A percentile compares a stretch with the other conserved stretches of the same genome.
These are phyloP conservation scores for Ilex paraguariensis DNA, from an alignment of 305 asterid genomes.

Conservation along the genomic window DNA sequence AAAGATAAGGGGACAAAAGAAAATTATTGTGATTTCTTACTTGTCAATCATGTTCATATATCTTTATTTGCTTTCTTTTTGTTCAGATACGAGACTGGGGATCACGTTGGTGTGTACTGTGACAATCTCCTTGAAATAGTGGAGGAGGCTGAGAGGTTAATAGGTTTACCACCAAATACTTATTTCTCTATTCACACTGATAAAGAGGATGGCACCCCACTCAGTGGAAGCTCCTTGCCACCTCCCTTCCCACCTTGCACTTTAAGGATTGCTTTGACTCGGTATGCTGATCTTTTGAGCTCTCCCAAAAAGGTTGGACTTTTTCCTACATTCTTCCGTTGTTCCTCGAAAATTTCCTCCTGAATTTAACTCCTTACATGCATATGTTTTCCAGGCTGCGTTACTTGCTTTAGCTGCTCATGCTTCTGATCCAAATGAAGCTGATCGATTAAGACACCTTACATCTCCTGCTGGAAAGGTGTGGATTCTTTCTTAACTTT, in stretches of 20 bases:
- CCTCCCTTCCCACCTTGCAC: slow-evolving; percentile 95
- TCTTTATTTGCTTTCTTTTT: slow-evolving; percentile 13
- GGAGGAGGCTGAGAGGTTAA: slow-evolving; percentile 85
- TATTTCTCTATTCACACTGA: slow-evolving; percentile 78
- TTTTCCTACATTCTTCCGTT: neutral
- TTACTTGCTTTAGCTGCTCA: slow-evolving; percentile 72
- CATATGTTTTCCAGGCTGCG: slow-evolving; percentile 51
- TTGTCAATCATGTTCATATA: slow-evolving; percentile 7
- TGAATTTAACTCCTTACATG: neutral
- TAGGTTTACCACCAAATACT: slow-evolving; percentile 62
- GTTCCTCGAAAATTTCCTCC: neutral
- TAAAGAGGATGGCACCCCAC: slow-evolving; percentile 74
- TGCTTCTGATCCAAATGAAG: slow-evolving; percentile 79
- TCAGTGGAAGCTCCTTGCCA: slow-evolving; percentile 60
- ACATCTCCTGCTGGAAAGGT: slow-evolving; percentile 99
- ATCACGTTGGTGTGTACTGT: slow-evolving; percentile 91
- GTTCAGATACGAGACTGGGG: slow-evolving; percentile 92
- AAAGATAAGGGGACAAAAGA: neutral
- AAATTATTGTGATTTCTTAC: neutral
- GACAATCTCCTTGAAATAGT: slow-evolving; percentile 78
- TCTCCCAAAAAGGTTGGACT: slow-evolving; percentile 78
- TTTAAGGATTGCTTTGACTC: slow-evolving; percentile 71
- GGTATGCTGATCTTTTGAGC: slow-evolving; percentile 80
- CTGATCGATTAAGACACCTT: slow-evolving; percentile 73
- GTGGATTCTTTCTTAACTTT: slow-evolving; percentile 16